phyloP scores from a whole-genome alignment of 306 rosid species.

The Hippophae rhamnoides region DNA sequence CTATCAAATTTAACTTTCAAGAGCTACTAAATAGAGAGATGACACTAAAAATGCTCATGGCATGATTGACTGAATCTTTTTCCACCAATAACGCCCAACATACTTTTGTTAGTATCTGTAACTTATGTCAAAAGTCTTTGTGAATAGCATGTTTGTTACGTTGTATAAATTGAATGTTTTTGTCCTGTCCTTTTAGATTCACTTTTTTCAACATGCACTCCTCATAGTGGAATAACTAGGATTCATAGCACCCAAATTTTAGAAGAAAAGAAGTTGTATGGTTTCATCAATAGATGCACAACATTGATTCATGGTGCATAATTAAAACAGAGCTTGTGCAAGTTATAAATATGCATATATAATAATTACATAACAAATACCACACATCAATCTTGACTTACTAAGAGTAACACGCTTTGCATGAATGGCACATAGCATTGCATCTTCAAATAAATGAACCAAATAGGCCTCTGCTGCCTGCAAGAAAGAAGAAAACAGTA shows the following conservation, averaged over 20 bases:
- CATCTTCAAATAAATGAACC: conserved; percentile 62
- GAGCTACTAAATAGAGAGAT: no score
- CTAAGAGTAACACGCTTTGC: conserved; percentile 87
- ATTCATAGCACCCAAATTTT: neutral
- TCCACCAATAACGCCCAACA: no score
- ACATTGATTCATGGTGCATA: neutral
- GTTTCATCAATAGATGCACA: neutral
- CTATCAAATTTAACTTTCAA: no score
- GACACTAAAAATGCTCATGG: no score
- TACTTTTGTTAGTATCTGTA: no score
- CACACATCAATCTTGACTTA: conserved; percentile 35
- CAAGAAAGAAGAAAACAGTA: conserved; percentile 3
- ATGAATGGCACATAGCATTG: conserved; percentile 86
- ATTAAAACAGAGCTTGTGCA: conserved; percentile 14
- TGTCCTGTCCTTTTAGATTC: no score
- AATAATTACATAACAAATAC: conserved; percentile 8
- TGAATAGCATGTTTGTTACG: no score
- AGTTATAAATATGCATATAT: neutral
- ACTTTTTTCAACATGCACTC: no score
- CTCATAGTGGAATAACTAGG: no score
- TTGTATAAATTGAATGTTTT: no score
- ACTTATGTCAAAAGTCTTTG: no score
- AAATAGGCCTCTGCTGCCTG: conserved; percentile 82
- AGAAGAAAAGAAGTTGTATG: neutral
- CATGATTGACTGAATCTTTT: no score